Base-by-base conservation (phyloP, 1,284 basidiomycete species). In the Apiotrichum akiyoshidainum region DNA sequence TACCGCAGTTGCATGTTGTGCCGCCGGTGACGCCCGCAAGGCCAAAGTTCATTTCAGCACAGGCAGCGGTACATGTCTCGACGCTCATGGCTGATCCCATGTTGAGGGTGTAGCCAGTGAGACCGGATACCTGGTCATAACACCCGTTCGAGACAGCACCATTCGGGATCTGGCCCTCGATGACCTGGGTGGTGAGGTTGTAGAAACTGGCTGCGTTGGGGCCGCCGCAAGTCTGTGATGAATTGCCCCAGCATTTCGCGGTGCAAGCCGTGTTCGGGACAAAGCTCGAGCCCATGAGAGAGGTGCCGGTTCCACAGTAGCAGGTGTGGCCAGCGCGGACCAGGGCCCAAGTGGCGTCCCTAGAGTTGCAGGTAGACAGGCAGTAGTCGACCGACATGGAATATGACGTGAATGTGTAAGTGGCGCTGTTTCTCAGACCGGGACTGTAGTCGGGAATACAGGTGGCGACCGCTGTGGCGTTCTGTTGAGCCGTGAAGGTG, bases 371-470 rank as follows among this genome's bases (percentile, higher is more conserved):
- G 2, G 62, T 49, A 6, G 54, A 46, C 16, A 57, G 55, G 52
- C 69, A 70, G 13, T 46, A 22, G 14, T 55, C 48, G 13, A 55
- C 45, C 0, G 70, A 68, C 66, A 69, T 67, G 33, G 56, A 37
- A 35, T 40, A 46, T 33, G 58, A 51, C 17, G 47, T 60, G 60
- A 57, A 66, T 8, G 57, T 49, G 57, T 64, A 63, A 7, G 61
- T 21, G 6, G 21, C 41, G 26, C 45, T 7, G n/a, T 33, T 16
- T 21, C 41, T 51, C 13, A 64, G 64, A 6, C 66, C 68, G 17
- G 52, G 51, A 33, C 67, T 62, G 21, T 65, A 60, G 58, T 70
- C 68, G 62, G 54, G 68, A 42, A 73, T 52, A 39, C 65, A 64
- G 46, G 64, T 59, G 34, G 58, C 49, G 48, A 64, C 65, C 16